Evolutionary conservation across 2,329 filamentous ascomycete species (phyloP).

Genomic region (Ophiocordyceps polyrhachis-furcata): DNA sequence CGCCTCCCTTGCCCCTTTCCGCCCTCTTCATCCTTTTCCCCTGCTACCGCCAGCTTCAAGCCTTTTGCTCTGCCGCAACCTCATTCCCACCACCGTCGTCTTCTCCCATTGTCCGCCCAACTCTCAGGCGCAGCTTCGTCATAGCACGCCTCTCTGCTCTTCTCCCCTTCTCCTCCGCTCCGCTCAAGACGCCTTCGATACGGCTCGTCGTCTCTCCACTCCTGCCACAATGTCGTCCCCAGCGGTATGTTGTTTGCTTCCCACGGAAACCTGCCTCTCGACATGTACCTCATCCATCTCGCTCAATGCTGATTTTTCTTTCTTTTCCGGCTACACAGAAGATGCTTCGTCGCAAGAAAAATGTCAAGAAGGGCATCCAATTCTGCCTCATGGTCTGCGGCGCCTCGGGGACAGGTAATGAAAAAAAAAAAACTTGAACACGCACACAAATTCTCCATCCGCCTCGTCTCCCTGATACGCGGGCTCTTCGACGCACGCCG

Average conservation of each 20-base stretch:
- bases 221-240: conserved; percentile 8
- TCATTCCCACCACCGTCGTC: conserved; percentile 5
- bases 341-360: conserved; percentile 99
- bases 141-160: background rate
- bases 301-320: background rate
- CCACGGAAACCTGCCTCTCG: background rate
- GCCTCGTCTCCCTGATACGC: background rate
- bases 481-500: background rate
- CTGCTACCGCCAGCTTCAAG: conserved; percentile 1
- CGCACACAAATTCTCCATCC: conserved; percentile 3
- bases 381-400: conserved; percentile 99
- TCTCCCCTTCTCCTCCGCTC: background rate
- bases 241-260: conserved; percentile 6
- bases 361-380: conserved; percentile 99
- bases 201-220: background rate
- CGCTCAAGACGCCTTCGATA: background rate
- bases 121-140: conserved; percentile 1
- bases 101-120: conserved; percentile 2
- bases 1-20: conserved; percentile 2
- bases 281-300: background rate
- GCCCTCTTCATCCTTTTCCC: conserved; percentile 1
- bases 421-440: conserved; percentile 11
- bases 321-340: conserved; percentile 32
- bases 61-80: conserved; percentile 2
- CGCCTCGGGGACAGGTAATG: conserved; percentile 84